Base-by-base conservation (phyloP, 129 eudicot genomes). In the Dittrichia graveolens region DNA sequence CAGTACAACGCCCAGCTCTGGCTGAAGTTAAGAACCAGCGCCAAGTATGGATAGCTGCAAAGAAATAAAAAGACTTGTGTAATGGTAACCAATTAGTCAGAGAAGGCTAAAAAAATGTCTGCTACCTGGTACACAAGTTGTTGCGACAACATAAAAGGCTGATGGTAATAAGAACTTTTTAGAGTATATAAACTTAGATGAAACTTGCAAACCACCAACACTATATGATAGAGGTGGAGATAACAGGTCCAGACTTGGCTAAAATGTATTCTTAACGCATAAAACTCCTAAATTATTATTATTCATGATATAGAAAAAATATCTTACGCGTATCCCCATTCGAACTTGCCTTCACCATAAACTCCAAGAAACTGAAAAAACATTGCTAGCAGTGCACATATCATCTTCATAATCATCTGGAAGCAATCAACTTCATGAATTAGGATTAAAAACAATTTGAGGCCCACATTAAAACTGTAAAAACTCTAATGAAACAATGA, bases 1-100 rank as follows among this genome's bases (percentile, higher is more conserved):
- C 98, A 93, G 81, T 93, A 93, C 57, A 93, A 87, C 31, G 96
- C 98, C 98, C 98, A 93, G 67, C 85, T 87, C 81, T 93, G 98
- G 73, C 98, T 93, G 82, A 90, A 93, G 74, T 93, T 93, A 52
- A 90, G 84, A 61, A 93, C 95, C 66, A 90, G 85, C 44, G 98
- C 98, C 77, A 93, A 73, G 81, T 93, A 93, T 10, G 98, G 96
- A 77, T 93, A 93, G 24, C 98, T 93, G 96, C 86, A 86, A 76
- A 35, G 15, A 71, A 9, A 58, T 55, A 24, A 10, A 80, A 52
- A 67, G 44, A 70, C 31, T 56, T 71, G 48, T 67, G 59, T 75
- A 67, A 76, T 19, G 31, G 31, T 24, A 66, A 40, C 48, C 65
- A 18, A 37, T 47, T 16, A 50, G 50, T 16, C 71, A 62, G 2